Evolutionary conservation across 768 basidiomycete genomes (phyloP).

Genomic region (Podaxis mareebaensis): DNA sequence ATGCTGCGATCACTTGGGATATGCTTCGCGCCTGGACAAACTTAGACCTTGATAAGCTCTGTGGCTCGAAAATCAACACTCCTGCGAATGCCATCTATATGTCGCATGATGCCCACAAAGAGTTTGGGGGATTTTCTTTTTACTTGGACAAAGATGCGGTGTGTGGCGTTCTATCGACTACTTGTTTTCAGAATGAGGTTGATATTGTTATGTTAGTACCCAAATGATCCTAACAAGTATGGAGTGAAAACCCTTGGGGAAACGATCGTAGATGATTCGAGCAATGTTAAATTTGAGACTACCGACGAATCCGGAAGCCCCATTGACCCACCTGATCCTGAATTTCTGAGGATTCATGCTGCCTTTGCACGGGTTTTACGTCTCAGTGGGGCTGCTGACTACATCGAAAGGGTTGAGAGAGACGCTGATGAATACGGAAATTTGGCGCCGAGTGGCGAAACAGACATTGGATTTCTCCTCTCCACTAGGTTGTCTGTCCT

Average conservation of each 20-base stretch:
- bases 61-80: constrained; percentile 18
- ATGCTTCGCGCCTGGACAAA: constrained; percentile 23
- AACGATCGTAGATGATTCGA: background rate
- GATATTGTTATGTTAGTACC: background rate
- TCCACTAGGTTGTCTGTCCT: too few relatives aligned
- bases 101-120: constrained; percentile 9
- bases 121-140: constrained; percentile 15
- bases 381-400: constrained; percentile 10
- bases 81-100: constrained; percentile 22
- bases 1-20: background rate
- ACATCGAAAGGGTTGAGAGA: background rate
- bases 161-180: background rate
- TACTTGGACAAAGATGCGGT: constrained; percentile 18
- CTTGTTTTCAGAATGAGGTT: background rate
- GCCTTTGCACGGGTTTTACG: constrained; percentile 22
- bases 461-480: too few relatives aligned
- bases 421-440: too few relatives aligned
- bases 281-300: constrained; percentile 17
- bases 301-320: background rate
- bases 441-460: too few relatives aligned
- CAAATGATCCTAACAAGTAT: constrained; percentile 18
- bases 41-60: constrained; percentile 15
- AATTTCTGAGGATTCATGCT: constrained; percentile 23
- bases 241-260: background rate
- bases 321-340: constrained; percentile 20